A percentile compares a stretch with the other conserved stretches of the same genome.
Evolutionary conservation across 1,284 basidiomycete species (phyloP).

Genomic region (Dichomitus squalens): DNA sequence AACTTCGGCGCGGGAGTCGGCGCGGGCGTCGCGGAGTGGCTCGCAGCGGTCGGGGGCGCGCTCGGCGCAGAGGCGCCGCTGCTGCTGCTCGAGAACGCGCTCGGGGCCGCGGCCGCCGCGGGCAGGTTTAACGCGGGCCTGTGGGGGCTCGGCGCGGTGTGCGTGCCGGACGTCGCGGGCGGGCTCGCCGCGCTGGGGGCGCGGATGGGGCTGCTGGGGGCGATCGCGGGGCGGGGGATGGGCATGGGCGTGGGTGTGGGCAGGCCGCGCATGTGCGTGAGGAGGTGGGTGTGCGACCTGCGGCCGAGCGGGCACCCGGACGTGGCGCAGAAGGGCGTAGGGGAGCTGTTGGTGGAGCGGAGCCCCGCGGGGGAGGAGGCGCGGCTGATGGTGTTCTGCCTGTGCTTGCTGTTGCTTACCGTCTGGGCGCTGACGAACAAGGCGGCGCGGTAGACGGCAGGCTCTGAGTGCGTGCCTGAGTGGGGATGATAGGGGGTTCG

Average conservation of each 20-base stretch:
- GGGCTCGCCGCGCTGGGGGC: constrained; percentile 1
- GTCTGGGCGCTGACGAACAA: constrained; percentile 43
- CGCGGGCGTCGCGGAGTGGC: constrained; percentile 18
- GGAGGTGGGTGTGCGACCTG: constrained; percentile 47
- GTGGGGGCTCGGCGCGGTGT: neutral
- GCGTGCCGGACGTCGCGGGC: neutral
- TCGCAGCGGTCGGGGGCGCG: constrained; percentile 15
- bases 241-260: constrained; percentile 10
- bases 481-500: neutral
- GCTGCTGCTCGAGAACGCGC: constrained; percentile 10
- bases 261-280: constrained; percentile 21
- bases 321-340: constrained; percentile 33
- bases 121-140: constrained; percentile 40
- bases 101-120: constrained; percentile 33
- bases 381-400: constrained; percentile 59
- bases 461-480: neutral
- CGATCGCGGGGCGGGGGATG: constrained; percentile 25
- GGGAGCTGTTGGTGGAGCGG: constrained; percentile 53
- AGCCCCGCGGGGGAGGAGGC: constrained; percentile 71
- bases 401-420: constrained; percentile 55
- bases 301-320: constrained; percentile 46
- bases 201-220: constrained; percentile 22
- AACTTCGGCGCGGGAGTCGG: neutral
- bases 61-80: constrained; percentile 17
- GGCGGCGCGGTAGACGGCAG: neutral